phyloP scores from a whole-genome alignment of 352 stramenopile species.

The Phytopythium kandeliae region DNA sequence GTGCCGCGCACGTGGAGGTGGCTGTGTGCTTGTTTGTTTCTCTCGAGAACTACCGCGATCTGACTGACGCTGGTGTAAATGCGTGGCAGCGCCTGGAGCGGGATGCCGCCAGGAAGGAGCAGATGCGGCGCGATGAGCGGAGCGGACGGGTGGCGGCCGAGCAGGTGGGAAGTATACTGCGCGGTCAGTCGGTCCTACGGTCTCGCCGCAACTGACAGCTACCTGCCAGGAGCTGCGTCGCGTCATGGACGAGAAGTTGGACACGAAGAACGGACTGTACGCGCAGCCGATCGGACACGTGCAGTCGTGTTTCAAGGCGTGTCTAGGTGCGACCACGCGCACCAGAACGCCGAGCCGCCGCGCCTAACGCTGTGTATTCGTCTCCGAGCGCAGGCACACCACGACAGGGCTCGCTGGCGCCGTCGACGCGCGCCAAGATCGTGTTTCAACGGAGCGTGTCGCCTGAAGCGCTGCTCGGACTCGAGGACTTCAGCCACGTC shows the following conservation, averaged over 20 bases:
- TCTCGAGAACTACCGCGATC: no score
- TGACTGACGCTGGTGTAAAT: no score
- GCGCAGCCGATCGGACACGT: constrained; percentile 75
- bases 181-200: no score
- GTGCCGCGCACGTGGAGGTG: constrained; percentile 14
- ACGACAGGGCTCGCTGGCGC: constrained; percentile 76
- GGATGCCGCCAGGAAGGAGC: constrained; percentile 41
- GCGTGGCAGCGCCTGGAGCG: constrained; percentile 22
- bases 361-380: background rate
- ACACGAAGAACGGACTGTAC: constrained; percentile 69
- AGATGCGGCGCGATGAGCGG: constrained; percentile 51
- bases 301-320: constrained; percentile 75
- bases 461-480: constrained; percentile 59
- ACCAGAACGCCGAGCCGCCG: no score
- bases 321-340: constrained; percentile 30
- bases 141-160: constrained; percentile 60
- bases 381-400: constrained; percentile 65
- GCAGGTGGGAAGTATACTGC: constrained; percentile 27
- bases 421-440: constrained; percentile 62
- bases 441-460: constrained; percentile 79
- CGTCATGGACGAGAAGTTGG: constrained; percentile 70
- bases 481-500: constrained; percentile 81
- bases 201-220: constrained; percentile 3
- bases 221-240: constrained; percentile 49
- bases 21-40: no score